Evolutionary conservation across 306 rosid species (phyloP), one percentile per base, ranked within the genome.

Genomic region (Sophora flavescens): DNA sequence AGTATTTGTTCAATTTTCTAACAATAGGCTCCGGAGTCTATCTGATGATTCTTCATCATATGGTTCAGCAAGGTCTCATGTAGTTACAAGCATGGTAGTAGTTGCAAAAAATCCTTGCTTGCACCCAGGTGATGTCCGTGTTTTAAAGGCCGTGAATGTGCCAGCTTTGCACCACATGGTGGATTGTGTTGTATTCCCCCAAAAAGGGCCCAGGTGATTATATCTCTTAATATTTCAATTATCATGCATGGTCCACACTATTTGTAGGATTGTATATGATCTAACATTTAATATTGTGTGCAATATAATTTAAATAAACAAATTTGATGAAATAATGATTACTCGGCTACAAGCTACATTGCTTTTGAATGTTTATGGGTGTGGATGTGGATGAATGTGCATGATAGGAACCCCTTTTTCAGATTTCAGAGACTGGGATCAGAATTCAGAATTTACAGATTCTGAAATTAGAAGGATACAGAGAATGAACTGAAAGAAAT

Each of bases 41-140:
- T 78, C 53, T 73, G 63, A 82, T 52, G 78, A 74, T 80, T 78
- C 73, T 11, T 8, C 0, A 39, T 50, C 59, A 3, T 39, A 15
- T 75, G 73, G 78, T 54, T 57, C 78, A 6, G 4, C 61, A 60
- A 68, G 61, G 13, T 6, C 2, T 75, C 36, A 35, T 47, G 14
- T 84, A 30, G 72, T 88, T 57, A 8, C 0, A 0, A 78, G 87
- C 4, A 32, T 54, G 78, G 95, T 91, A 0, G 90, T 89, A 15
- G 95, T 91, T 47, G 93, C 97, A 0, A 91, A 91, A 86, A 91
- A 89, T 68, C 97, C 97, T 6, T 91, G 97, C 78, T 80, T 91
- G 73, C 89, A 91, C 84, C 97, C 95, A 2, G 97, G 97, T 3
- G 95, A 91, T 82, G 85, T 91, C 63, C 97, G 97, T 78, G 91